A percentile compares a stretch with the other conserved stretches of the same genome.
Conservation (phyloP, 257 asterid species). For the Leonotis leonurus region DNA sequence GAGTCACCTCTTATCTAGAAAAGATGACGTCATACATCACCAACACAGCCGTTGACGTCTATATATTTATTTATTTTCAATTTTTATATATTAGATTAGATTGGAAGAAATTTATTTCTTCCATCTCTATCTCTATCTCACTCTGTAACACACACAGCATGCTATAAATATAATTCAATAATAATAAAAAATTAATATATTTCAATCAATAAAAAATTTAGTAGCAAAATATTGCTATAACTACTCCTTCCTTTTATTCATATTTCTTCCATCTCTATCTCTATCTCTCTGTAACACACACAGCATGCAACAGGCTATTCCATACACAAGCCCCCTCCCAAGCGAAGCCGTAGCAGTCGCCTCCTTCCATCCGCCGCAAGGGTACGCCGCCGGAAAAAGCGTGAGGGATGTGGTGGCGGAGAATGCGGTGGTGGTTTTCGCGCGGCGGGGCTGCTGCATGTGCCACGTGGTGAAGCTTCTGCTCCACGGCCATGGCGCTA, state of each 20-base stretch:
- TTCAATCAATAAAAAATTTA: neutral
- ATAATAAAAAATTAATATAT: no score
- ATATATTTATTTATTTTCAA: no score
- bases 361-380: neutral
- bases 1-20: neutral
- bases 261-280: neutral
- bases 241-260: neutral
- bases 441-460: constrained; percentile 77
- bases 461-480: constrained; percentile 62
- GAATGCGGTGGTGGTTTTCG: constrained; percentile 63
- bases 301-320: constrained; percentile 51
- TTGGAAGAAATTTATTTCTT: no score
- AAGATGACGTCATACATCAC: neutral
- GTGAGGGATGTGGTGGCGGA: constrained; percentile 39
- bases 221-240: constrained; percentile 12
- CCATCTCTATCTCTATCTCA: no score
- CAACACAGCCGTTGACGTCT: neutral
- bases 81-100: no score
- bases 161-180: no score
- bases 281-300: neutral
- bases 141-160: no score
- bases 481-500: constrained; percentile 62
- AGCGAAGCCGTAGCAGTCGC: constrained; percentile 1
- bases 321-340: constrained; percentile 25
- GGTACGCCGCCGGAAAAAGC: neutral